Percentiles rank a stretch among this genome's conserved stretches.
Evolutionary conservation across 1,139 yeast species (phyloP).

Genomic region (Wickerhamomyces sp.): DNA sequence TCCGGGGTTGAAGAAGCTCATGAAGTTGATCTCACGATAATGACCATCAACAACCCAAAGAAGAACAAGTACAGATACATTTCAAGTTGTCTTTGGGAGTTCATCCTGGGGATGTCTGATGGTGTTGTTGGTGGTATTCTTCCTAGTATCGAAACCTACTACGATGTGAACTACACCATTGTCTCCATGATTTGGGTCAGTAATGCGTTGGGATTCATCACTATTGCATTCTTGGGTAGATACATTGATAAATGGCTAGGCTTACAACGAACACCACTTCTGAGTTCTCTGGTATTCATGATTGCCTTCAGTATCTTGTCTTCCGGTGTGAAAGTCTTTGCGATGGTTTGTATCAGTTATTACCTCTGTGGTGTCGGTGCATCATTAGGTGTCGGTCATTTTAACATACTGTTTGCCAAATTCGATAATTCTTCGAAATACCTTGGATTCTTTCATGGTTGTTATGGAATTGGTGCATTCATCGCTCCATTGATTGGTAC

Average conservation of each 20-base stretch:
- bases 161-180: slow-evolving; percentile 34
- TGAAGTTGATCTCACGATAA: not conserved
- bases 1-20: no score
- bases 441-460: slow-evolving; percentile 52
- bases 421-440: slow-evolving; percentile 38
- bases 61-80: slow-evolving; percentile 38
- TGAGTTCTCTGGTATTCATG: slow-evolving; percentile 21
- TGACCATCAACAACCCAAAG: slow-evolving; percentile 32
- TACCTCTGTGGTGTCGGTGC: slow-evolving; percentile 57
- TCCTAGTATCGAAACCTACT: slow-evolving; percentile 37
- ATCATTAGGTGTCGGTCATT: slow-evolving; percentile 51
- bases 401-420: slow-evolving; percentile 49
- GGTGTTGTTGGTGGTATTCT: slow-evolving; percentile 42
- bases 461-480: slow-evolving; percentile 64
- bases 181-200: slow-evolving; percentile 42
- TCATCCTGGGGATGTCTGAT: slow-evolving; percentile 32
- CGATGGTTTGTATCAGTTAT: slow-evolving; percentile 45
- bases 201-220: slow-evolving; percentile 37
- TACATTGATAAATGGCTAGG: slow-evolving; percentile 37
- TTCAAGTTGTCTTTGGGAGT: slow-evolving; percentile 38
- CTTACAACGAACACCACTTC: slow-evolving; percentile 20
- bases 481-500: slow-evolving; percentile 56
- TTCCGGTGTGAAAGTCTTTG: slow-evolving; percentile 26
- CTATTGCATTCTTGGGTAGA: slow-evolving; percentile 34
- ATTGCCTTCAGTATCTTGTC: slow-evolving; percentile 25